Conservation (phyloP, 192 early-diverging fungal species). For the Coemansia sp. region DNA sequence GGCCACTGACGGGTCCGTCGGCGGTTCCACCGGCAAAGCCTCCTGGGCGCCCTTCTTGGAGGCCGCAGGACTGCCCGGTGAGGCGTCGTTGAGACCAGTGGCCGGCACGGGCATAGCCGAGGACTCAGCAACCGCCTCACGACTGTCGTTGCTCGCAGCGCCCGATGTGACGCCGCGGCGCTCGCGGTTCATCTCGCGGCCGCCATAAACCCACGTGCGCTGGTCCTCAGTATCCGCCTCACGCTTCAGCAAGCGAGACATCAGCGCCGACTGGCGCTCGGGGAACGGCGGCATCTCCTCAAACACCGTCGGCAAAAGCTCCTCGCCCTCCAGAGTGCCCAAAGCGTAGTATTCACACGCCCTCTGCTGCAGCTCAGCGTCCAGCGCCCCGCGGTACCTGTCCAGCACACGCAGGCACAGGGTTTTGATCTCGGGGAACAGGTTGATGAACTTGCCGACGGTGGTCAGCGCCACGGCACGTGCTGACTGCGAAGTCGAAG, state of each 20-base stretch:
- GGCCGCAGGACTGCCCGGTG: neutral
- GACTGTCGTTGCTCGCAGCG: neutral
- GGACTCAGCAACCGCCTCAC: neutral
- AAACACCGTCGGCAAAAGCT: constrained; percentile 86
- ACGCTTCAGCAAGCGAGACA: constrained; percentile 79
- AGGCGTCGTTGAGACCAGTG: neutral
- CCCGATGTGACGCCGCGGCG: constrained; percentile 13
- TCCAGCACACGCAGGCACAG: constrained; percentile 84
- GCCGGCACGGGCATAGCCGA: neutral
- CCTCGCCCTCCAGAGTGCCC: constrained; percentile 77
- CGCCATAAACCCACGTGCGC: constrained; percentile 91
- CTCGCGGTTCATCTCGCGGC: constrained; percentile 74
- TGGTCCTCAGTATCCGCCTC: constrained; percentile 92
- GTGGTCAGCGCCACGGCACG: constrained; percentile 86
- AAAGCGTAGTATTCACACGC: constrained; percentile 95
- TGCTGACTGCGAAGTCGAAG: constrained; percentile 71
- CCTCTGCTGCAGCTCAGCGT: constrained; percentile 96
- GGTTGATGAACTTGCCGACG: constrained; percentile 92
- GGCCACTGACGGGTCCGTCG: constrained; percentile 6
- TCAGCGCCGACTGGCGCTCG: constrained; percentile 86
- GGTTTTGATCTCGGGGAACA: constrained; percentile 97
- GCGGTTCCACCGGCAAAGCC: neutral
- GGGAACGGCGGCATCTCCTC: constrained; percentile 99
- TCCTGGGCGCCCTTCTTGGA: neutral
- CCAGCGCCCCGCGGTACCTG: constrained; percentile 82